Conservation (phyloP, 352 stramenopile species). For the Phytophthora cryptogea region DNA sequence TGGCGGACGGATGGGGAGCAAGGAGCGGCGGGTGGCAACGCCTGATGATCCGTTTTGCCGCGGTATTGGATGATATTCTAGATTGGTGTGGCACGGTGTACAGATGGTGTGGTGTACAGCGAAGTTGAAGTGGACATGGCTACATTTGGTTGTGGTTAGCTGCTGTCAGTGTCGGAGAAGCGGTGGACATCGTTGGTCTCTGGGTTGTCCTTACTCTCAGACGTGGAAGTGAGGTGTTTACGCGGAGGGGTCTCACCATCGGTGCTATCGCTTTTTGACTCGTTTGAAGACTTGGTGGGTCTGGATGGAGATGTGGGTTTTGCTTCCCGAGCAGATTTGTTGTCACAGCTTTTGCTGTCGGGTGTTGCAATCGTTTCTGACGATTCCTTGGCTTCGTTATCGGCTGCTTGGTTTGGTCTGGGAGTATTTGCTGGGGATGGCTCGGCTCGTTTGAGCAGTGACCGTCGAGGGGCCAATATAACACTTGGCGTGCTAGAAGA, state of each 20-base stretch:
- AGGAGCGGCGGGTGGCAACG: constrained; percentile 5
- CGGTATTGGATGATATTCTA: not conserved
- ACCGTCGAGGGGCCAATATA: constrained; percentile 17
- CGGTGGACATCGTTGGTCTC: constrained; percentile 8
- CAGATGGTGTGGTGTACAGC: not conserved
- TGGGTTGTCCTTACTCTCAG: constrained; percentile 12
- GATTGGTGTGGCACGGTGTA: constrained; percentile 2
- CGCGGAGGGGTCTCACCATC: not conserved
- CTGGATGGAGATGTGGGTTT: not conserved
- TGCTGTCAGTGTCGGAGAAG: constrained; percentile 13
- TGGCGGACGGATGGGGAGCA: constrained; percentile 8
- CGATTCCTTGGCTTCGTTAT: constrained; percentile 5
- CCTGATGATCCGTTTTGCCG: constrained; percentile 21
- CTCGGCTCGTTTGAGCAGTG: constrained; percentile 1
- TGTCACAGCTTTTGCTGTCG: constrained; percentile 2
- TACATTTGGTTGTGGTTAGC: constrained; percentile 3
- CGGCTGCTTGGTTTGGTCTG: constrained; percentile 5
- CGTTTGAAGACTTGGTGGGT: constrained; percentile 5
- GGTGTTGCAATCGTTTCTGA: not conserved
- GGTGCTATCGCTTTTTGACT: constrained; percentile 14
- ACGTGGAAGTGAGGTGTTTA: not conserved
- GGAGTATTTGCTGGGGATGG: not conserved
- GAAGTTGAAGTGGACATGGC: constrained; percentile 23
- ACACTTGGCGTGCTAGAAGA: not conserved
- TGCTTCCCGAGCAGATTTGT: not conserved